These are phyloP conservation scores for Alternaria sp. DNA, from an alignment of 2,329 filamentous ascomycete genomes.

Conservation along the genomic window DNA sequence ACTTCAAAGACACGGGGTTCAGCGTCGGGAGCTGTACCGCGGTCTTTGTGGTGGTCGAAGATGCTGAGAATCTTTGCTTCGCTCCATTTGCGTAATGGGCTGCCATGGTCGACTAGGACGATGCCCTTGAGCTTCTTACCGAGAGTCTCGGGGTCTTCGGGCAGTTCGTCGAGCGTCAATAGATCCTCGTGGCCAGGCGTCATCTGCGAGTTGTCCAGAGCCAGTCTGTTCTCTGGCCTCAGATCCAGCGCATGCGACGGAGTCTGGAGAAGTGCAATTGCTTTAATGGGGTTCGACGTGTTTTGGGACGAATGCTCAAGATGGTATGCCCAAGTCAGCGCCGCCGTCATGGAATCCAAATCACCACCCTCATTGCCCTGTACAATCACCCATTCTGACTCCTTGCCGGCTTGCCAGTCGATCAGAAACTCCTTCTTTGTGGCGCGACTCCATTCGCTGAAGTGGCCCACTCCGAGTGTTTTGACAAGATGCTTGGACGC, in stretches of 20 bases:
- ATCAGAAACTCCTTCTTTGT: conserved; percentile 58
- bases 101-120: conserved; percentile 56
- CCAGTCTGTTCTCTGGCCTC: conserved; percentile 58
- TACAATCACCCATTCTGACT: conserved; percentile 57
- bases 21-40: conserved; percentile 53
- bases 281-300: conserved; percentile 54
- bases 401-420: conserved; percentile 56
- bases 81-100: conserved; percentile 55
- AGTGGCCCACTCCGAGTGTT: conserved; percentile 55
- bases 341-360: conserved; percentile 55
- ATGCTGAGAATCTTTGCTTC: conserved; percentile 56
- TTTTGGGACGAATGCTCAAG: conserved; percentile 56
- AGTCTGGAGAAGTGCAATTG: conserved; percentile 58
- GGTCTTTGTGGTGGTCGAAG: conserved; percentile 58
- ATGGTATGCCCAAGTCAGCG: conserved; percentile 59
- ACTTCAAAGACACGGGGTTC: conserved; percentile 56
- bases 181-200: conserved; percentile 57
- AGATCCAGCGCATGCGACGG: conserved; percentile 57
- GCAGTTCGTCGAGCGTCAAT: conserved; percentile 58
- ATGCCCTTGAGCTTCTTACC: conserved; percentile 55
- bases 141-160: conserved; percentile 57
- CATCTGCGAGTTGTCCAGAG: conserved; percentile 57
- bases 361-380: conserved; percentile 59
- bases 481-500: conserved; percentile 18
- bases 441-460: conserved; percentile 59